Conservation (phyloP, 345 rosid genomes). For the Ceriops decandra region DNA sequence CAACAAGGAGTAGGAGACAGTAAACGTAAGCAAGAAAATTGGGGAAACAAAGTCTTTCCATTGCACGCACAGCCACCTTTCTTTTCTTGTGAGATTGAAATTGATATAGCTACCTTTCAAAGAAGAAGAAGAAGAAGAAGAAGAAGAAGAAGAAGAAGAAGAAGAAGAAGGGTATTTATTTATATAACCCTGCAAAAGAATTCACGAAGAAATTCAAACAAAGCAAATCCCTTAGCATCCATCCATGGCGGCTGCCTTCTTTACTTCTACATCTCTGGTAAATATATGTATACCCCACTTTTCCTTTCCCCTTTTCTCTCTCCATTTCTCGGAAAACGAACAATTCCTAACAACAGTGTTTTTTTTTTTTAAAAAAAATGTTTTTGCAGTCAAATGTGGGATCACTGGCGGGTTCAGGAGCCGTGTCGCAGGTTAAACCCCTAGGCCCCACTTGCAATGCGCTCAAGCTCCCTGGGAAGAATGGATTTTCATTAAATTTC, state of each 20-base stretch:
- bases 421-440: constrained; percentile 25
- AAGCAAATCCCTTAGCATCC: background rate
- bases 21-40: too few relatives aligned
- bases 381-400: constrained; percentile 50
- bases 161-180: background rate
- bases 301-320: background rate
- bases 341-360: background rate
- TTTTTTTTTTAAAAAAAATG: background rate
- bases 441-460: constrained; percentile 26
- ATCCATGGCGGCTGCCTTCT: background rate
- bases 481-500: constrained; percentile 24
- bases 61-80: too few relatives aligned
- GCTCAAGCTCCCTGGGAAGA: constrained; percentile 23
- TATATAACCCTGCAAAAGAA: background rate
- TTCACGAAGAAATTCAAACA: background rate
- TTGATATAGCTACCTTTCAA: too few relatives aligned
- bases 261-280: too few relatives aligned
- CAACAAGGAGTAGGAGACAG: too few relatives aligned
- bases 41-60: too few relatives aligned
- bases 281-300: too few relatives aligned
- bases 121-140: too few relatives aligned
- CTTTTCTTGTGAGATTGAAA: too few relatives aligned
- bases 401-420: constrained; percentile 39
- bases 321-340: background rate
- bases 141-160: too few relatives aligned